Evolutionary conservation across 2,329 filamentous ascomycete species (phyloP).

Genomic region (Pyrenochaeta sp.): DNA sequence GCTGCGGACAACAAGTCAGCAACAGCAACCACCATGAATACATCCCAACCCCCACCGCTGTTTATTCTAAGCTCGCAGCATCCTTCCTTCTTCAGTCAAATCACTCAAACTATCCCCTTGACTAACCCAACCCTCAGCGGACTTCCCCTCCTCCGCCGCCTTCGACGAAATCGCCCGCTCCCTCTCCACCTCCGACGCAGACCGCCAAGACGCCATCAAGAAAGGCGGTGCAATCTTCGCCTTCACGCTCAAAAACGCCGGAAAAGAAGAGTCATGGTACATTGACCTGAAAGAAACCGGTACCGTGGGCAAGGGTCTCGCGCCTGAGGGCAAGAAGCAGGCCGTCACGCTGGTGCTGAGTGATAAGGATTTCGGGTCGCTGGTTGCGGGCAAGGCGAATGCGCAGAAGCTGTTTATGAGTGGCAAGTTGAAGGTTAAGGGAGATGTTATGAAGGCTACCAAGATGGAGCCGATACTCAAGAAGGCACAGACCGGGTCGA

Average conservation of each 20-base stretch:
- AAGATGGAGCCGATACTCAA: constrained; percentile 86
- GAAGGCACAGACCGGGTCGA: constrained; percentile 47
- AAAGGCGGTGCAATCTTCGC: constrained; percentile 86
- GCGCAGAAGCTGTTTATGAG: constrained; percentile 96
- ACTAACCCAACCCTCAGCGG: constrained; percentile 43
- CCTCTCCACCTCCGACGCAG: constrained; percentile 72
- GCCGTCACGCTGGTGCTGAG: constrained; percentile 86
- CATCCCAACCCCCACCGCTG: background rate
- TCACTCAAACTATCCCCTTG: background rate
- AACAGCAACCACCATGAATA: background rate
- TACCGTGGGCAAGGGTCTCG: constrained; percentile 77
- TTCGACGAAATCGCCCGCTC: constrained; percentile 87
- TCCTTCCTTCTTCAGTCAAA: background rate
- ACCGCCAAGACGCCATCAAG: constrained; percentile 88
- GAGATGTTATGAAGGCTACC: constrained; percentile 97
- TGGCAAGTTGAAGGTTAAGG: constrained; percentile 98
- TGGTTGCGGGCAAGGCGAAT: constrained; percentile 88
- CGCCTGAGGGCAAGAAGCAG: constrained; percentile 76
- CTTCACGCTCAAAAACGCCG: constrained; percentile 91
- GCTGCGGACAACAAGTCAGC: background rate
- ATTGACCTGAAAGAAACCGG: constrained; percentile 95
- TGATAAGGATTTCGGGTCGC: constrained; percentile 84
- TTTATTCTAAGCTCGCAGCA: background rate
- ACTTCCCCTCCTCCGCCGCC: constrained; percentile 87
- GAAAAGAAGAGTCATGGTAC: constrained; percentile 86